Conservation (phyloP, 176 grass and related monocot genomes). For the Musa troglodytarum region DNA sequence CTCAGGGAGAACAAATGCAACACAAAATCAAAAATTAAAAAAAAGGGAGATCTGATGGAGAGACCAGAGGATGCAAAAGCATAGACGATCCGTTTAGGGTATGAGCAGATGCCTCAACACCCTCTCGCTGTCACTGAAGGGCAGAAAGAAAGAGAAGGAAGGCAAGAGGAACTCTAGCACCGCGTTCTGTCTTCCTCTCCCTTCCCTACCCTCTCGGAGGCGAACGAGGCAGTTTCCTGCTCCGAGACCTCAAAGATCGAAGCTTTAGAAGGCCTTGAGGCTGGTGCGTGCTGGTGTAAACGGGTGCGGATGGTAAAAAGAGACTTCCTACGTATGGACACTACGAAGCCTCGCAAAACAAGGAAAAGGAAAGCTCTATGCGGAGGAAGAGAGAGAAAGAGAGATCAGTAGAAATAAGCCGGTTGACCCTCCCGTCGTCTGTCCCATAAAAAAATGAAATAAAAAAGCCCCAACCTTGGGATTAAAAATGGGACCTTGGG, state of each 20-base stretch:
- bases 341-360: neutral
- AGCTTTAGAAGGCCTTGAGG: neutral
- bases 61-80: neutral
- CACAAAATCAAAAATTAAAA: no score
- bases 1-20: no score
- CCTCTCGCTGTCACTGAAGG: constrained; percentile 1
- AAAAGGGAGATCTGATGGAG: neutral
- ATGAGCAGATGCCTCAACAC: constrained; percentile 3
- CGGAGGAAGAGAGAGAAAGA: no score
- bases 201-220: neutral
- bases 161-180: neutral
- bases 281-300: neutral
- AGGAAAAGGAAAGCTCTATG: no score
- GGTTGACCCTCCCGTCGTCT: neutral
- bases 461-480: neutral
- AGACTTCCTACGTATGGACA: neutral
- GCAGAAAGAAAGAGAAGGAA: constrained; percentile 8
- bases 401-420: neutral
- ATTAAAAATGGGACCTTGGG: neutral
- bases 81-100: neutral
- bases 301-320: neutral
- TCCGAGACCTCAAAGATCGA: neutral
- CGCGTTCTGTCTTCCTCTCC: neutral
- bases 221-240: neutral
- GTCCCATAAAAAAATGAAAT: neutral